Conservation (phyloP, 345 rosid species). For the Microcos paniculata region DNA sequence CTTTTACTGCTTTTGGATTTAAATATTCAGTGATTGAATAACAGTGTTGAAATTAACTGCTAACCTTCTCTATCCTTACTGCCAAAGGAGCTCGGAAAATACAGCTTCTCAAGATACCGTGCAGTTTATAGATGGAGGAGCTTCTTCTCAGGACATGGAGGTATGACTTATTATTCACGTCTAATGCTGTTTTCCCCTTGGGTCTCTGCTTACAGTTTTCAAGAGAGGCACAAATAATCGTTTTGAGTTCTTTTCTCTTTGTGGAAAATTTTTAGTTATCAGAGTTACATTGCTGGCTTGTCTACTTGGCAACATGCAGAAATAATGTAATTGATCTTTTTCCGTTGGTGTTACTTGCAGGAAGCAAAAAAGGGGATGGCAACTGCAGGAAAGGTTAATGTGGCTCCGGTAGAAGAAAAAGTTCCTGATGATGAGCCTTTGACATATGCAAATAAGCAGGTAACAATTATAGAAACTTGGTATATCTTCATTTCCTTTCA, state of each 20-base stretch:
- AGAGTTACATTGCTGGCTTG: not conserved
- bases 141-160: conserved; percentile 56
- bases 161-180: conserved; percentile 32
- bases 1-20: conserved; percentile 17
- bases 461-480: conserved; percentile 16
- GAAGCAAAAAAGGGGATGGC: conserved; percentile 56
- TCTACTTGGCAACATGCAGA: not conserved
- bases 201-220: not conserved
- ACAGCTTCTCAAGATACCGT: conserved; percentile 41
- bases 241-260: not conserved
- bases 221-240: not conserved
- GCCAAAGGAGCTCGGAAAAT: conserved; percentile 44
- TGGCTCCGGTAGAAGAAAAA: conserved; percentile 65
- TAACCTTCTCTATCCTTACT: conserved; percentile 12
- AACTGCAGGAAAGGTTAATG: conserved; percentile 53
- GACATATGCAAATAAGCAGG: conserved; percentile 81
- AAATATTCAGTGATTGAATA: not conserved
- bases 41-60: not conserved
- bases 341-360: conserved; percentile 32
- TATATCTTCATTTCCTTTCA: not conserved
- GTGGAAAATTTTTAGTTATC: not conserved
- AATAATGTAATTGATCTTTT: conserved; percentile 8
- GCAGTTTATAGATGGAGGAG: conserved; percentile 47
- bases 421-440: conserved; percentile 71
- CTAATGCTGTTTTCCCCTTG: not conserved